Evolutionary conservation across 2,329 filamentous ascomycete genomes (phyloP).

Genomic region (Paraphoma sp.): DNA sequence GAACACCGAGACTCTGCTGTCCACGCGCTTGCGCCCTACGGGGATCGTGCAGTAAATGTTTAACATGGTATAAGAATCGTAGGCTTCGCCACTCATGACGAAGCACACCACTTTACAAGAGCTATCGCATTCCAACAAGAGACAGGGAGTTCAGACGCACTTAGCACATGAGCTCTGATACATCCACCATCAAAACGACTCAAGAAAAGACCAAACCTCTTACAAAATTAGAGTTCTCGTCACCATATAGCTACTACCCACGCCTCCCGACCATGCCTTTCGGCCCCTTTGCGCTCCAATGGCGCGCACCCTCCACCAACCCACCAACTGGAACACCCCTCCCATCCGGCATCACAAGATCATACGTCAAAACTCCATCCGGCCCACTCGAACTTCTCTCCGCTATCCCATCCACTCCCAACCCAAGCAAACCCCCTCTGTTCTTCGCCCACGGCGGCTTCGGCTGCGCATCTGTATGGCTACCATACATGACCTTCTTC

Average conservation of each 20-base stretch:
- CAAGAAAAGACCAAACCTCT: neutral
- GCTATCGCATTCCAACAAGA: neutral
- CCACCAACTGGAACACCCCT: constrained; percentile 37
- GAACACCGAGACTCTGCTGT: neutral
- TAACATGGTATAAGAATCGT: neutral
- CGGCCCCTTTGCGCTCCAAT: constrained; percentile 39
- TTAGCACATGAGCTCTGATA: too few relatives aligned
- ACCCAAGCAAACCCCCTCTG: constrained; percentile 43
- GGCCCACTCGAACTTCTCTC: constrained; percentile 60
- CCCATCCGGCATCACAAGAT: constrained; percentile 53
- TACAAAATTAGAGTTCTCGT: neutral
- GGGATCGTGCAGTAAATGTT: neutral
- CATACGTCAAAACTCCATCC: constrained; percentile 53
- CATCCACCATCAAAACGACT: too few relatives aligned
- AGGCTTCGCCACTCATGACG: neutral
- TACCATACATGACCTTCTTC: constrained; percentile 60
- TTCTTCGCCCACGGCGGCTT: constrained; percentile 64
- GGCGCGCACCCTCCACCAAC: constrained; percentile 31
- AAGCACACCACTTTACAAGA: neutral
- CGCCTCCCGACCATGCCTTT: constrained; percentile 26
- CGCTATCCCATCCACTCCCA: constrained; percentile 38
- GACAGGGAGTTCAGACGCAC: too few relatives aligned
- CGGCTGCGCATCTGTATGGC: constrained; percentile 61
- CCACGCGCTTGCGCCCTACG: neutral
- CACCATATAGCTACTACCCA: neutral